Base-by-base conservation (phyloP, 371 early-diverging fungal genomes). In the Apophysomyces trapeziformis region DNA sequence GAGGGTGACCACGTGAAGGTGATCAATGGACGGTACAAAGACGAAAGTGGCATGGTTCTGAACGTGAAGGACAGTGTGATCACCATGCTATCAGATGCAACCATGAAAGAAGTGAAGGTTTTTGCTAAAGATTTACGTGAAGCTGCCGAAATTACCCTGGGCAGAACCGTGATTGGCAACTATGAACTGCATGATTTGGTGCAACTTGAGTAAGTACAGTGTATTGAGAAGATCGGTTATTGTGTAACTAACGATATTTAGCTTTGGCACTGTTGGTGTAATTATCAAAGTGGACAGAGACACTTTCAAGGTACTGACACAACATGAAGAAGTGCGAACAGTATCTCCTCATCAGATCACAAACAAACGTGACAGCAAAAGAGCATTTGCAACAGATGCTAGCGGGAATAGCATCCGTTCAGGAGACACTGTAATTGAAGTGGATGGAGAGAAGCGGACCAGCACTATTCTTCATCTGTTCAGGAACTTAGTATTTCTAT, bases 1-100 rank as follows among this genome's bases (percentile, higher is more conserved):
- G 84, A 89, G 43, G 99, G 99, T 63, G 96, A 98, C 67, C 93
- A 96, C 63, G 97, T 97, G 68, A 89, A 93, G 75, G 97, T 98
- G n/a, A 87, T 94, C 50, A 86, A 90, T 45, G 99, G 99, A 36
- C 86, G 89, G n/a, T 90, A 89, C 70, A 87, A 86, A 72, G 94
- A 89, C 56, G 92, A 93, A 65, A 92, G 93, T 5, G 99, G 99
- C 65, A 79, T 96, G 85, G 90, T 99, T 58, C 81, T 96, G 44
- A 87, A 87, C 58, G 87, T 96, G 7, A 79, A 85, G 39, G 93
- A 89, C 21, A 90, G 87, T 14, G 87, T 94, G 41, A 91, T 92
- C 38, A 96, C 94, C 0, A 68, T 97, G 39, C 73, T 96, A 12
- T 90, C 94, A 3, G 96, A 96, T 74, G 70, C 90, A 7, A 86